A percentile compares a stretch with the other conserved stretches of the same genome.
These are phyloP conservation scores for Erysiphe neolycopersici DNA, from an alignment of 2,329 filamentous ascomycete species.

Conservation along the genomic window DNA sequence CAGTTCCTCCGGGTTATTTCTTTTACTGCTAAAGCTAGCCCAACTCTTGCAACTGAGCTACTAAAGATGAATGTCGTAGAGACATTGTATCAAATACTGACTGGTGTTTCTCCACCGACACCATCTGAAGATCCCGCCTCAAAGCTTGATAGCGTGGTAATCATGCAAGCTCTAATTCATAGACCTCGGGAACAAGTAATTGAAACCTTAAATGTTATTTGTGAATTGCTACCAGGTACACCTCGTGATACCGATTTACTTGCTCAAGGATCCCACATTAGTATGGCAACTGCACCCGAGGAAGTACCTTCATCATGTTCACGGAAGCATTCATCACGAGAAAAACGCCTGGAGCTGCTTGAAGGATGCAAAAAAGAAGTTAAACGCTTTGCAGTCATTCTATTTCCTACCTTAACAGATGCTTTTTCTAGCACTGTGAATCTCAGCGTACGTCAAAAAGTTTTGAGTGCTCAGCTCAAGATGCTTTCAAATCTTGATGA, in stretches of 20 bases:
- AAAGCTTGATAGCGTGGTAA: constrained; percentile 85
- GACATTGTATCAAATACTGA: constrained; percentile 89
- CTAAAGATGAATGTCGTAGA: constrained; percentile 95
- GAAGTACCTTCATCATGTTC: constrained; percentile 18
- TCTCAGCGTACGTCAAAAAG: constrained; percentile 77
- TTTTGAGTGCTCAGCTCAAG: constrained; percentile 83
- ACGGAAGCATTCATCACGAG: constrained; percentile 33
- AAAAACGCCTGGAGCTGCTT: constrained; percentile 59
- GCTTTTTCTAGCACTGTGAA: constrained; percentile 97
- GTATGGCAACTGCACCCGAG: constrained; percentile 16
- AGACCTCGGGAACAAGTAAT: constrained; percentile 87
- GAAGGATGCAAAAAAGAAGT: constrained; percentile 66
- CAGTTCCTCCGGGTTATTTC: constrained; percentile 82
- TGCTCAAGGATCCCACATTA: constrained; percentile 19
- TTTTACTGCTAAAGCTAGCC: constrained; percentile 72
- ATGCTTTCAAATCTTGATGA: constrained; percentile 92
- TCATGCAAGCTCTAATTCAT: constrained; percentile 96
- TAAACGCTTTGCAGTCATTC: constrained; percentile 71
- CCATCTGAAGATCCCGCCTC: constrained; percentile 51
- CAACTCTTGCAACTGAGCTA: constrained; percentile 62
- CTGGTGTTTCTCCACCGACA: constrained; percentile 72
- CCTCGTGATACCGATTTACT: constrained; percentile 25
- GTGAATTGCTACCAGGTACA: constrained; percentile 64
- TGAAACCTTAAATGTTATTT: constrained; percentile 91
- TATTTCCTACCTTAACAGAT: constrained; percentile 85